These are phyloP conservation scores for Diospyros kaki DNA, from an alignment of 148 eudicot genomes.

Conservation along the genomic window DNA sequence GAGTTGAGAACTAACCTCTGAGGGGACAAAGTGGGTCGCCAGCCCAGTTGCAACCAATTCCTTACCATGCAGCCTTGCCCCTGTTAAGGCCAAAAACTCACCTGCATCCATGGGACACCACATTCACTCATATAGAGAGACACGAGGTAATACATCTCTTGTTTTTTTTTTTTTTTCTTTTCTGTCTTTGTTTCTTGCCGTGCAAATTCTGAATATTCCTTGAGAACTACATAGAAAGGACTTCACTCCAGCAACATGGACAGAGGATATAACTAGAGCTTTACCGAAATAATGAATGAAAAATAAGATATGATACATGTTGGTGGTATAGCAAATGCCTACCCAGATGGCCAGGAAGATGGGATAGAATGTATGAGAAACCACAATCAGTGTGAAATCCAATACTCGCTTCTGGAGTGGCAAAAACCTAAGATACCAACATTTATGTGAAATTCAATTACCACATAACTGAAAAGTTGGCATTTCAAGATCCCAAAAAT, in stretches of 20 bases:
- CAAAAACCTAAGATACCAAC: constrained; percentile 46
- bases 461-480: not conserved
- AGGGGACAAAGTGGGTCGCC: constrained; percentile 92
- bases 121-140: constrained; percentile 3
- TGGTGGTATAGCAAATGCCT: constrained; percentile 15
- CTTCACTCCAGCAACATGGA: not conserved
- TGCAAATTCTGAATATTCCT: not conserved
- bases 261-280: constrained; percentile 2
- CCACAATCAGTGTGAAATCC: constrained; percentile 94
- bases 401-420: constrained; percentile 94
- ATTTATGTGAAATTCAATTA: not conserved
- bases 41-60: constrained; percentile 82
- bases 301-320: not conserved
- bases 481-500: not conserved
- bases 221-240: not conserved
- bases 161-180: not conserved
- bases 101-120: constrained; percentile 39
- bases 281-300: not conserved
- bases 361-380: constrained; percentile 83
- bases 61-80: constrained; percentile 70
- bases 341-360: constrained; percentile 86
- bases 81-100: constrained; percentile 90
- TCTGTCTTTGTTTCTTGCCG: not conserved
- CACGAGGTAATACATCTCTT: not conserved
- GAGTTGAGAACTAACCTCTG: constrained; percentile 51